Evolutionary conservation across 495 filamentous ascomycete genomes (phyloP).

Genomic region (Aspergillus cristatus): DNA sequence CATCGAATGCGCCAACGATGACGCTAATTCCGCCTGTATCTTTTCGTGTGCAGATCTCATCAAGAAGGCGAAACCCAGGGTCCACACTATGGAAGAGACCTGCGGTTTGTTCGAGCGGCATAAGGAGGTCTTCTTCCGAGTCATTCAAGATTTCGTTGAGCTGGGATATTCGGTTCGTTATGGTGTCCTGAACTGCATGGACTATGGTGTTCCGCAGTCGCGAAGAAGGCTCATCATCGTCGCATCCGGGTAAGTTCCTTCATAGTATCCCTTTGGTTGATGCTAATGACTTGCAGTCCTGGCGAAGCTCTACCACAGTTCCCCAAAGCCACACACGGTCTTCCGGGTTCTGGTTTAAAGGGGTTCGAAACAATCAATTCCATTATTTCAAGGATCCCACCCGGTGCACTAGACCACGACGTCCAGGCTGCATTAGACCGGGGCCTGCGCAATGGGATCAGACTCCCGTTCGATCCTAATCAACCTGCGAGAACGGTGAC

Average conservation of each 20-base stretch:
- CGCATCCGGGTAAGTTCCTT: constrained; percentile 58
- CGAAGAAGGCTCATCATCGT: constrained; percentile 65
- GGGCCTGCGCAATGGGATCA: constrained; percentile 3
- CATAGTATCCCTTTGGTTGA: neutral
- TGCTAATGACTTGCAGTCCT: constrained; percentile 39
- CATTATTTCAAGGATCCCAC: constrained; percentile 37
- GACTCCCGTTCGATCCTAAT: constrained; percentile 33
- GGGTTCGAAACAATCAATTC: constrained; percentile 37
- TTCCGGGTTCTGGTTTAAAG: constrained; percentile 14
- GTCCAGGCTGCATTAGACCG: constrained; percentile 17
- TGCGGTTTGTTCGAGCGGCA: constrained; percentile 49
- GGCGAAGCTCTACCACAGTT: constrained; percentile 67
- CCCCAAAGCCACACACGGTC: constrained; percentile 55
- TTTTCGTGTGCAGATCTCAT: constrained; percentile 56
- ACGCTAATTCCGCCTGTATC: constrained; percentile 61
- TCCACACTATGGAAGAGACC: constrained; percentile 83
- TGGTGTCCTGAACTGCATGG: constrained; percentile 39
- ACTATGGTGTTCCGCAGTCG: constrained; percentile 54
- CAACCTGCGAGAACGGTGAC: constrained; percentile 56
- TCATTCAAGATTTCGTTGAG: constrained; percentile 57
- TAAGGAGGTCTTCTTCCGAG: constrained; percentile 42
- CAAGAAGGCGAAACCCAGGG: constrained; percentile 48
- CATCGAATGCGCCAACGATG: constrained; percentile 52
- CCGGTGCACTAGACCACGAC: constrained; percentile 36
- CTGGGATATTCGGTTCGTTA: constrained; percentile 62